phyloP scores from a whole-genome alignment of 768 basidiomycete species.

The Mycena haematopus region DNA sequence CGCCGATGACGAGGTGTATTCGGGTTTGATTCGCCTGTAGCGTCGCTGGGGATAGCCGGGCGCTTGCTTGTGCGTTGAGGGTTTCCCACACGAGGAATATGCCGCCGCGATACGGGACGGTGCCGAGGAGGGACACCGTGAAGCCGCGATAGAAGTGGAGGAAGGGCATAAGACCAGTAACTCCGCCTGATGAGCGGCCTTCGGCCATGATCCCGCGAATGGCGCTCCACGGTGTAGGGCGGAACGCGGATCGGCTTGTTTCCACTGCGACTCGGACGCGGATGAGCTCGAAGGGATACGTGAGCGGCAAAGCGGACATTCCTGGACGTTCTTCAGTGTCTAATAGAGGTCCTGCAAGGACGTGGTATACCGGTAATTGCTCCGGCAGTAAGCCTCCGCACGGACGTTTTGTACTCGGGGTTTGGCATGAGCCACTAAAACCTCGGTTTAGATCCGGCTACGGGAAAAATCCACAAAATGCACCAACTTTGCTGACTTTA shows the following conservation, averaged over 20 bases:
- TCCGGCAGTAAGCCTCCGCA: slow-evolving; percentile 84
- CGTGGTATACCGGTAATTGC: slow-evolving; percentile 76
- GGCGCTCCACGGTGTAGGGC: slow-evolving; percentile 39
- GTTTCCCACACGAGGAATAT: slow-evolving; percentile 38
- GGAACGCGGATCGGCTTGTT: slow-evolving; percentile 45
- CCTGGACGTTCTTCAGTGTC: slow-evolving; percentile 48
- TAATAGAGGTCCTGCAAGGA: slow-evolving; percentile 9
- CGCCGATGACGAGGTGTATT: slow-evolving; percentile 37
- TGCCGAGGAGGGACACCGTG: slow-evolving; percentile 87
- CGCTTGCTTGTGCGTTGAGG: slow-evolving; percentile 32
- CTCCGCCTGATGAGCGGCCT: slow-evolving; percentile 27
- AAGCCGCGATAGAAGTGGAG: slow-evolving; percentile 98
- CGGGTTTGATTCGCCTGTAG: slow-evolving; percentile 31
- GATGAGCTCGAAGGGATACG: slow-evolving; percentile 95
- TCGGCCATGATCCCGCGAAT: slow-evolving; percentile 29
- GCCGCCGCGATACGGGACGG: slow-evolving; percentile 55
- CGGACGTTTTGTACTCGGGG: slow-evolving; percentile 74
- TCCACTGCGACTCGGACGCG: slow-evolving; percentile 95
- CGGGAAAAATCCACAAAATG: background rate
- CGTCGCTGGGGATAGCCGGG: slow-evolving; percentile 27
- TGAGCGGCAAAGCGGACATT: slow-evolving; percentile 85
- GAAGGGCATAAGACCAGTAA: slow-evolving; percentile 59
- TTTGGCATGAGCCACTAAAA: slow-evolving; percentile 82
- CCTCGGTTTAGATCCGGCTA: slow-evolving; percentile 5
- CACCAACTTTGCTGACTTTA: slow-evolving; percentile 74